These are phyloP conservation scores for Cornus florida DNA, from an alignment of 148 eudicot genomes.

Conservation along the genomic window DNA sequence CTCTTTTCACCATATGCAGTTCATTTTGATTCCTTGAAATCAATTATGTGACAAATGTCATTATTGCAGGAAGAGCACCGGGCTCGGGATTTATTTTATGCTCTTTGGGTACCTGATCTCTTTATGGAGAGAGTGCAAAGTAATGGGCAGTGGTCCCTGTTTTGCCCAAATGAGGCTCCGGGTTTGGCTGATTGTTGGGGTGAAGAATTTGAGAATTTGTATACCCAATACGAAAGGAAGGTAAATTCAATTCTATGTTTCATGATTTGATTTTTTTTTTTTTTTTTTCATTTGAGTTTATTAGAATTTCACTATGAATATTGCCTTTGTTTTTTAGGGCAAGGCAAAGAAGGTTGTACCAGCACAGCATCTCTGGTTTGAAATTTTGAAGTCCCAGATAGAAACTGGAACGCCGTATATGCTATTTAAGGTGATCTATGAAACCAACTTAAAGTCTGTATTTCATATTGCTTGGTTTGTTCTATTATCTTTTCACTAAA, in stretches of 20 bases:
- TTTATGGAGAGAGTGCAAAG: conserved; percentile 89
- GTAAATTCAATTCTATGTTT: conserved; percentile 29
- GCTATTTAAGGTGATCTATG: conserved; percentile 72
- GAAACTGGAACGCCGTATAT: conserved; percentile 99
- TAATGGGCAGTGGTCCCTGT: conserved; percentile 78
- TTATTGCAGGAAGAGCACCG: conserved; percentile 85
- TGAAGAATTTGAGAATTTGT: conserved; percentile 68
- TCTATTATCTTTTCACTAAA: neutral
- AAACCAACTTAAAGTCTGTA: neutral
- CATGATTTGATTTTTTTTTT: neutral
- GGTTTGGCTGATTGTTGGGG: conserved; percentile 98
- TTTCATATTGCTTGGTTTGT: neutral
- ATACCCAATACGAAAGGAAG: conserved; percentile 72
- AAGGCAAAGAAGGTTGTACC: conserved; percentile 91
- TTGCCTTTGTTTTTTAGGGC: conserved; percentile 42
- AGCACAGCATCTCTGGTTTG: conserved; percentile 92
- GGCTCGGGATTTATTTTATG: conserved; percentile 90
- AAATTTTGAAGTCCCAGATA: conserved; percentile 81
- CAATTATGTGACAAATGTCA: neutral
- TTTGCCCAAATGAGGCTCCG: conserved; percentile 91
- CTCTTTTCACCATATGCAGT: neutral
- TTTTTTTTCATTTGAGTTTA: neutral
- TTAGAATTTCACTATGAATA: neutral
- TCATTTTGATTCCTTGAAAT: too few relatives aligned
- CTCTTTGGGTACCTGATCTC: conserved; percentile 98